Conservation (phyloP, 176 grass and related monocot species). For the Elaeis guineensis region DNA sequence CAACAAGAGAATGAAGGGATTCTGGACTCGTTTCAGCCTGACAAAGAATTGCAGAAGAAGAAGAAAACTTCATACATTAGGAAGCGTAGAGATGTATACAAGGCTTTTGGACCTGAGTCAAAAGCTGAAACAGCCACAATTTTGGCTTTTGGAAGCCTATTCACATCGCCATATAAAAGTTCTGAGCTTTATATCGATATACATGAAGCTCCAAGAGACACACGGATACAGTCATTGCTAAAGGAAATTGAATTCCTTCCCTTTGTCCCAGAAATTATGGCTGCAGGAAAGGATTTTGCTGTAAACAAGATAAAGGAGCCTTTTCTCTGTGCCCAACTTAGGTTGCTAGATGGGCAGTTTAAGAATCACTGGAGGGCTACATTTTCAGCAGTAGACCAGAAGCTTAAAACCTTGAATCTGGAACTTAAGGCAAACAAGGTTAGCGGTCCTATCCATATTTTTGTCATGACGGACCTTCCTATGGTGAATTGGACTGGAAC, state of each 20-base stretch:
- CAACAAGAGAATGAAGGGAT: conserved; percentile 36
- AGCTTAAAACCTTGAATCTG: conserved; percentile 43
- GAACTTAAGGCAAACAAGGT: conserved; percentile 27
- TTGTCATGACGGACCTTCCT: conserved; percentile 97
- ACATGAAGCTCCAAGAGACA: conserved; percentile 53
- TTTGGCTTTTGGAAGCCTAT: conserved; percentile 90
- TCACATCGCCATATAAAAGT: conserved; percentile 78
- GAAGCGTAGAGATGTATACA: conserved; percentile 65
- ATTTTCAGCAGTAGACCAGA: conserved; percentile 76
- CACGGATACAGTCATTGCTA: conserved; percentile 39
- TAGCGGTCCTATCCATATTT: conserved; percentile 45
- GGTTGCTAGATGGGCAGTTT: conserved; percentile 93
- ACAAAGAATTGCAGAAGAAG: conserved; percentile 61
- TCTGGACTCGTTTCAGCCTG: conserved; percentile 84
- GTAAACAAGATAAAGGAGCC: conserved; percentile 55
- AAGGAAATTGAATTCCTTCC: conserved; percentile 72
- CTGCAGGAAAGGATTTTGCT: conserved; percentile 63
- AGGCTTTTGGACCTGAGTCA: conserved; percentile 68
- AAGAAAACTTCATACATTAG: conserved; percentile 66
- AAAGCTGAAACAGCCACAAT: conserved; percentile 50
- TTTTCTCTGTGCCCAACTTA: conserved; percentile 82
- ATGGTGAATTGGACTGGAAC: conserved; percentile 61
- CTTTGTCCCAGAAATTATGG: conserved; percentile 76
- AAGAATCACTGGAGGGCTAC: conserved; percentile 95
- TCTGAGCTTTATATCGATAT: conserved; percentile 89